phyloP scores from a whole-genome alignment of 306 rosid genomes.

The Cucurbita pepo region DNA sequence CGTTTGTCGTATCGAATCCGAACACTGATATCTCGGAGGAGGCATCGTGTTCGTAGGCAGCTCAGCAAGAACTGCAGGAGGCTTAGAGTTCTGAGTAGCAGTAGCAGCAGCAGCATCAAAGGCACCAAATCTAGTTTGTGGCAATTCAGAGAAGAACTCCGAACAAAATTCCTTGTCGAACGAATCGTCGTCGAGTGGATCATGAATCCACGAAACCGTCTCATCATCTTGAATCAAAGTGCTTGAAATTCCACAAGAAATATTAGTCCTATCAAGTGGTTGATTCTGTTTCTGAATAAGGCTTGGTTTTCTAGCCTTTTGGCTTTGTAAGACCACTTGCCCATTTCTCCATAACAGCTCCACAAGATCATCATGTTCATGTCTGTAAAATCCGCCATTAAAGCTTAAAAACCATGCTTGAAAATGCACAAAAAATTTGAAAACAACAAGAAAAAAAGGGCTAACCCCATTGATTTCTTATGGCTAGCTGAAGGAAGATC shows the following conservation, averaged over 20 bases:
- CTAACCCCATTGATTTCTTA: constrained; percentile 50
- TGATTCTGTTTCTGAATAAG: constrained; percentile 31
- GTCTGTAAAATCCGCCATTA: constrained; percentile 27
- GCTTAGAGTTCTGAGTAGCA: constrained; percentile 15
- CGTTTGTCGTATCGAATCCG: constrained; percentile 20
- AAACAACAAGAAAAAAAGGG: constrained; percentile 9
- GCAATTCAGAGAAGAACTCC: constrained; percentile 32
- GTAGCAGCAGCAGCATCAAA: constrained; percentile 8
- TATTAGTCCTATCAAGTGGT: constrained; percentile 18
- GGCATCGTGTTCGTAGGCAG: constrained; percentile 36
- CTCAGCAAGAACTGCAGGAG: constrained; percentile 14
- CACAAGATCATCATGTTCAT: constrained; percentile 49
- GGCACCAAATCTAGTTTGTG: constrained; percentile 21
- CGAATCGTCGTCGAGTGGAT: constrained; percentile 48
- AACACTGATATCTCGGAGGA: constrained; percentile 37
- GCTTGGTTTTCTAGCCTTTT: constrained; percentile 27
- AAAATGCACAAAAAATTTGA: not conserved
- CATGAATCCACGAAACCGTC: constrained; percentile 43
- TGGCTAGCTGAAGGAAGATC: constrained; percentile 28
- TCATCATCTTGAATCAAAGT: constrained; percentile 49
- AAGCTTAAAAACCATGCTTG: not conserved
- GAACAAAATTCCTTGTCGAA: constrained; percentile 49
- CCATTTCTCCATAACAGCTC: constrained; percentile 80
- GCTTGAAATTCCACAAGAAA: constrained; percentile 27
- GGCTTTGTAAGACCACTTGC: constrained; percentile 66